Base-by-base conservation (phyloP, 1,139 yeast genomes). In the Kluyveromyces marxianus region DNA sequence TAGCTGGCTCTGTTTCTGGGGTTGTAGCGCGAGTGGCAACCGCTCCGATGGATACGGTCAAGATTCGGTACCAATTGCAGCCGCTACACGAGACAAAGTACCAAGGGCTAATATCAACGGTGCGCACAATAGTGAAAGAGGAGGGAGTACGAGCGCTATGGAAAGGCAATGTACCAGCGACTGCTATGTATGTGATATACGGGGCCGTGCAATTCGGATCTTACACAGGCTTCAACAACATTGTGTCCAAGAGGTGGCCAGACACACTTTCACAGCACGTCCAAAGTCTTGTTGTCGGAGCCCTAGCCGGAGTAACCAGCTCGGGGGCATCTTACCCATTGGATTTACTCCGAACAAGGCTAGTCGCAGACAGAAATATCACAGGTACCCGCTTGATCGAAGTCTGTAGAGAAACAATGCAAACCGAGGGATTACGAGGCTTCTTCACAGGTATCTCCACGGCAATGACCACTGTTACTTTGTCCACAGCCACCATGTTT, bases 81-180 rank as follows among this genome's bases (percentile, higher is more conserved):
- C 59, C 60, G 2, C 56, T 55, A 39, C 41, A 45, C 5, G 62
- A 54, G 25, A 50, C 52, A 40, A 60, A 59, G 50, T 65, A 69
- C 48, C 53, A 57, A 3, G 70, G 72, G 2, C 56, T 74, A 2
- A 35, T 65, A 2, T 52, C 58, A 3, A 69, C 77, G 0, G 59
- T 72, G 30, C 44, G 43, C 10, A 59, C 67, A 1, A 71, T 80
- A 2, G 55, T 66, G 2, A 54, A 56, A 21, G 69, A 71, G 29
- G 88, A 82, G 56, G 87, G 88, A 2, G n/a, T 75, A 0, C 52
- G 55, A 7, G 81, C 90, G 0, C 70, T 92, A 25, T 92, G 97
- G 97, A 90, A 89, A 63, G 98, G 98, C 0, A 92, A 92, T 62
- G 76, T 87, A 0, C 96, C 98, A 0, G 98, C 97, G 0, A 90